Percentiles rank a stretch among this genome's conserved stretches.
Conservation (phyloP, 2,329 filamentous ascomycete species). For the Annulohypoxylon truncatum region DNA sequence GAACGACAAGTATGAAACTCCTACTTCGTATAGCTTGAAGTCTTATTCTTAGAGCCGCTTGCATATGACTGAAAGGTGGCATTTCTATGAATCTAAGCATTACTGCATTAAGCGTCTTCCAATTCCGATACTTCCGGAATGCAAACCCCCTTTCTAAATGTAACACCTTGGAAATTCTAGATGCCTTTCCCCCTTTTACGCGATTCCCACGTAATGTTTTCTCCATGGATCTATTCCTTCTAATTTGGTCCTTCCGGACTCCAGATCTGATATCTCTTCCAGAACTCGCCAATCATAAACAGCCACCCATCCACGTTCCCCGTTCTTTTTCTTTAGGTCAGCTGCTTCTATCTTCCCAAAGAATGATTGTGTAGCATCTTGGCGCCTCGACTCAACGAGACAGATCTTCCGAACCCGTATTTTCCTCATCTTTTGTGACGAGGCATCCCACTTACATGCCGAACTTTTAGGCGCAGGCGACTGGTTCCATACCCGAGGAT, state of each 20-base stretch:
- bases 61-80: not conserved
- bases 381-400: slow-evolving; percentile 56
- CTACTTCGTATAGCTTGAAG: too few species aligned
- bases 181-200: slow-evolving; percentile 44
- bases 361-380: slow-evolving; percentile 50
- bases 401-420: slow-evolving; percentile 49
- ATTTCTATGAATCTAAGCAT: slow-evolving; percentile 5
- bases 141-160: not conserved
- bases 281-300: slow-evolving; percentile 63
- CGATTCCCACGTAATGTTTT: slow-evolving; percentile 58
- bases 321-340: slow-evolving; percentile 45
- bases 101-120: not conserved
- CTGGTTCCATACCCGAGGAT: slow-evolving; percentile 53
- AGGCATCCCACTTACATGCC: slow-evolving; percentile 6
- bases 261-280: slow-evolving; percentile 54
- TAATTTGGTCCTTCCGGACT: slow-evolving; percentile 52
- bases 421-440: slow-evolving; percentile 14
- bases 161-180: slow-evolving; percentile 14
- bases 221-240: slow-evolving; percentile 57
- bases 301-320: slow-evolving; percentile 53
- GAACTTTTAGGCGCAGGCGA: not conserved
- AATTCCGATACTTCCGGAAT: not conserved
- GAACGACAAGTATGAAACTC: not conserved
- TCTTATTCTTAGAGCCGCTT: too few species aligned
- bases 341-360: slow-evolving; percentile 50